Base-by-base conservation (phyloP, 805 yeast genomes). In the Brettanomyces nanus region DNA sequence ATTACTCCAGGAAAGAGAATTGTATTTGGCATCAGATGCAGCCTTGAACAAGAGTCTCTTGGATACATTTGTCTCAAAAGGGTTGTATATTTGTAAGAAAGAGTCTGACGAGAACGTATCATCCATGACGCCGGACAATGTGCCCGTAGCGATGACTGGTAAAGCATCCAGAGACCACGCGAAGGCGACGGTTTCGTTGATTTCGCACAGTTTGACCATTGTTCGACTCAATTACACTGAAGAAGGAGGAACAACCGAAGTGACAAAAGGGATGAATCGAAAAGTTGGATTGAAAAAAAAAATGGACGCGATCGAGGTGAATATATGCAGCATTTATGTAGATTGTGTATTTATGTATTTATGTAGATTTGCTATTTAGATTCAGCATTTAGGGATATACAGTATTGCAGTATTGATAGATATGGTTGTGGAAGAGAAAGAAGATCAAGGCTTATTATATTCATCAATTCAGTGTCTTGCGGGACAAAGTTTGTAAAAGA, bases 41-140 rank as follows among this genome's bases (percentile, higher is more conserved):
- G 69, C 51, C 4, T 73, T 54, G 15, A 61, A 63, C n/a, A 67
- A 44, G 6, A 80, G 73, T 28, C 54, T 46, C 46, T 63, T 62
- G 6, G 67, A 45, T 31, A 65, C 54, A 38, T 53, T 45, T 46
- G 62, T 61, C 31, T 63, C 56, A 40, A 79, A 68, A 7, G 84
- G 70, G 43, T 82, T 78, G 84, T 94, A 82, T 43, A 92, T 67
- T 51, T 86, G 89, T 41, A 92, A 63, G n/a, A 72, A 61, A 2
- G 96, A 77, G 21, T 78, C 70, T 17, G 92, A 77, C 29, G 89
- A 78, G 60, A 89, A 89, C 55, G 81, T 78, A 31, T 83, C 84
- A 56, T 86, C 96, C 50, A 92, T 82, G 11, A 96, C 94, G 6
- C 97, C 97, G 0, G 97, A 89, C n/a, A 85, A 83, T 0, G 96